These are phyloP conservation scores for Tetraselmis striata DNA, from an alignment of 139 green algal species.

Conservation along the genomic window DNA sequence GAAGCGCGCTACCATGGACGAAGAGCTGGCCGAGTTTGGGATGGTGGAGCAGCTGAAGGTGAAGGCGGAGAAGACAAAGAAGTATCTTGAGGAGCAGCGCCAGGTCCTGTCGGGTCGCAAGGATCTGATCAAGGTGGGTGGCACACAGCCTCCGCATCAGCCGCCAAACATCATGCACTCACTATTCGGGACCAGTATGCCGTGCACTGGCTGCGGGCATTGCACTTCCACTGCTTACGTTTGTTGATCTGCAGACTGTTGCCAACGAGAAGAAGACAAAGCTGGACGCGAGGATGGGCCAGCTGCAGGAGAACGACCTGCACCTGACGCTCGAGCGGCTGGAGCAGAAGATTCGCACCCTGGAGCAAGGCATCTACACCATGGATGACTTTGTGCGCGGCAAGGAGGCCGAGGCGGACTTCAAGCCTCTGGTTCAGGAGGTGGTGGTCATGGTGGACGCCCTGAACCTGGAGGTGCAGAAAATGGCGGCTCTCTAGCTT, in stretches of 20 bases:
- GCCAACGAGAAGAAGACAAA: conserved; percentile 14
- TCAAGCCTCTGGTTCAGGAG: conserved; percentile 12
- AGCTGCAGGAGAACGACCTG: conserved; percentile 20
- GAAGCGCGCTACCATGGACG: conserved; percentile 11
- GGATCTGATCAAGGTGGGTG: conserved; percentile 6
- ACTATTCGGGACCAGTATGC: too few relatives aligned
- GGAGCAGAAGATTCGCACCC: conserved; percentile 25
- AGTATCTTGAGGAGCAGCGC: conserved; percentile 17
- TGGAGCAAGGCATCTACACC: conserved; percentile 14
- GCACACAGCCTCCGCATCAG: not conserved
- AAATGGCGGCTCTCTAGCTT: not conserved
- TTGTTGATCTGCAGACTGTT: not conserved
- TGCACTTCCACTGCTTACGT: not conserved
- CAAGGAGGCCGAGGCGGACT: conserved; percentile 28
- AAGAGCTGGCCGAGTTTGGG: conserved; percentile 7
- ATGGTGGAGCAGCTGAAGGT: conserved; percentile 14
- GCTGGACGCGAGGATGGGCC: conserved; percentile 19
- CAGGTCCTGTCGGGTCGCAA: conserved; percentile 10
- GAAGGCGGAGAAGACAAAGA: conserved; percentile 11
- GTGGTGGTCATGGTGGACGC: conserved; percentile 19
- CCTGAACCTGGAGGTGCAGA: conserved; percentile 21
- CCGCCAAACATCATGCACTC: too few relatives aligned
- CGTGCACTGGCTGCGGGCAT: not conserved
- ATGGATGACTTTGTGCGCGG: conserved; percentile 16
- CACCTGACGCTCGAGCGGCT: conserved; percentile 25